Evolutionary conservation across 1,284 basidiomycete genomes (phyloP).

Genomic region (Cutaneotrichosporon cutaneum): DNA sequence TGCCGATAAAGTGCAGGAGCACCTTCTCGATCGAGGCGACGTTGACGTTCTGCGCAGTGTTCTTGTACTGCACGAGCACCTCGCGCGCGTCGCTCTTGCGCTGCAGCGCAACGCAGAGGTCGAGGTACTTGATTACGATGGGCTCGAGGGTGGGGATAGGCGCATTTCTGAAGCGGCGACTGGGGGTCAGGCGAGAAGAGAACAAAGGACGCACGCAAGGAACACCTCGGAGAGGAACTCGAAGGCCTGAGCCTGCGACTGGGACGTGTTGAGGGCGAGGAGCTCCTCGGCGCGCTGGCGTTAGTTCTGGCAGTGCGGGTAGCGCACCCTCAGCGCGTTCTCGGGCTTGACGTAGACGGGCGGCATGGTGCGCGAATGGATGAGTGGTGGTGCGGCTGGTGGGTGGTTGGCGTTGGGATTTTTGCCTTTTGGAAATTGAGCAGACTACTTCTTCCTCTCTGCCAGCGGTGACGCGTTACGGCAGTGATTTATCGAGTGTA

Average conservation of each 20-base stretch:
- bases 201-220: conserved; percentile 45
- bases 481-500: conserved; percentile 41
- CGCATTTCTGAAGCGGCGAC: conserved; percentile 89
- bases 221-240: conserved; percentile 53
- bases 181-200: conserved; percentile 17
- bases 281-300: conserved; percentile 53
- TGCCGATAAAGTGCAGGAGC: conserved; percentile 82
- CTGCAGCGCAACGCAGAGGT: conserved; percentile 93
- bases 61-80: conserved; percentile 89
- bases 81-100: conserved; percentile 93
- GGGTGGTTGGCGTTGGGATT: conserved; percentile 9
- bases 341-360: conserved; percentile 54
- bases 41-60: conserved; percentile 89
- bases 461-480: conserved; percentile 21
- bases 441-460: conserved; percentile 42
- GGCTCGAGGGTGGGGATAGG: conserved; percentile 88
- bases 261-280: conserved; percentile 49
- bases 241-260: conserved; percentile 52
- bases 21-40: conserved; percentile 90
- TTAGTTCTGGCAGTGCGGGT: background rate
- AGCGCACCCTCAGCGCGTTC: conserved; percentile 53
- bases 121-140: conserved; percentile 80
- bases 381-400: conserved; percentile 4
- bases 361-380: conserved; percentile 39
- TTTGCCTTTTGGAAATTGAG: conserved; percentile 16